Evolutionary conservation across 257 asterid species (phyloP).

Genomic region (Nicotiana otophora): DNA sequence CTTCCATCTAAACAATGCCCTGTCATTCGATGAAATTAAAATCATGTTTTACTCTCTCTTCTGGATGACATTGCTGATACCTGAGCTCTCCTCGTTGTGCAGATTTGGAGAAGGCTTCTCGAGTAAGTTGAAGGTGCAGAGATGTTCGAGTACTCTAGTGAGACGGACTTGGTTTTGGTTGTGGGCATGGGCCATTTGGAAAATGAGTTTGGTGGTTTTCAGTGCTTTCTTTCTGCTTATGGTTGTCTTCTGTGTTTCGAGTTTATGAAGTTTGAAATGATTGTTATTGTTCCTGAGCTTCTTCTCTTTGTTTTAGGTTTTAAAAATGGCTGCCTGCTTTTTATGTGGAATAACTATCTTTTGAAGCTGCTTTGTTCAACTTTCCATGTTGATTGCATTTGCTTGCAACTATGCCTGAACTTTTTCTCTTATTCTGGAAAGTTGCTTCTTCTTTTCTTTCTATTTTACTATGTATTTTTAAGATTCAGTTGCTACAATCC

Average conservation of each 20-base stretch:
- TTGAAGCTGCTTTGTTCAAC: conserved; percentile 10
- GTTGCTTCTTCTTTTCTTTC: background rate
- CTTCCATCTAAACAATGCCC: background rate
- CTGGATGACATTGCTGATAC: background rate
- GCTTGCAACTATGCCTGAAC: background rate
- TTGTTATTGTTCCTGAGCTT: conserved; percentile 29
- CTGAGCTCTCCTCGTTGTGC: conserved; percentile 15
- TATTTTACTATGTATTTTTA: background rate
- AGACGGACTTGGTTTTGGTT: conserved; percentile 11
- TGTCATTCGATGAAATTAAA: background rate
- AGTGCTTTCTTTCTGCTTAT: conserved; percentile 18
- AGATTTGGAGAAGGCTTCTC: conserved; percentile 52
- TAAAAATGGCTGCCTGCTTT: conserved; percentile 15
- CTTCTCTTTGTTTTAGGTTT: conserved; percentile 26
- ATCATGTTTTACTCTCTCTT: background rate
- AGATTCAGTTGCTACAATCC: background rate
- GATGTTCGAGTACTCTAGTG: conserved; percentile 12
- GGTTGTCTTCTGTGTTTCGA: conserved; percentile 27
- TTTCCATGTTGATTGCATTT: conserved; percentile 3
- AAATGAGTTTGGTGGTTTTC: conserved; percentile 22
- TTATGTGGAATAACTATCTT: conserved; percentile 15
- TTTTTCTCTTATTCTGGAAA: background rate
- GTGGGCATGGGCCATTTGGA: conserved; percentile 18
- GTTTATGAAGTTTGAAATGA: conserved; percentile 28
- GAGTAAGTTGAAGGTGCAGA: conserved; percentile 20